Conservation (phyloP, 116 monocot species). For the Posidonia oceanica region DNA sequence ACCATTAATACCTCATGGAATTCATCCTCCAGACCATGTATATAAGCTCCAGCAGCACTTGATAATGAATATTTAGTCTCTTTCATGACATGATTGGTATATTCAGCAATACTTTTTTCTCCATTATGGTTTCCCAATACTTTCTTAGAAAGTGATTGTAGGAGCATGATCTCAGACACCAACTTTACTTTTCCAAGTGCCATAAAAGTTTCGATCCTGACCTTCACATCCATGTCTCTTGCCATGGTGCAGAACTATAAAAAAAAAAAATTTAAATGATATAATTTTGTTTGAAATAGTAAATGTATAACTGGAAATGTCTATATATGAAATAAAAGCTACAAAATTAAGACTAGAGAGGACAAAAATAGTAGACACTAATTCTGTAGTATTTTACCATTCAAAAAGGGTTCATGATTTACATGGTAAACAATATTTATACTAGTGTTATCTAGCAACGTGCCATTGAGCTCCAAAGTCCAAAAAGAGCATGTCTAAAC, state of each 20-base stretch:
- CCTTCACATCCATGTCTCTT: constrained; percentile 79
- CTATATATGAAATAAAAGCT: too few species aligned
- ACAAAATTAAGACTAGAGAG: too few species aligned
- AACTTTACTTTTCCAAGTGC: constrained; percentile 49
- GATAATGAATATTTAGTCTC: constrained; percentile 28
- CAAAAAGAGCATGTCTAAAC: too few species aligned
- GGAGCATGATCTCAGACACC: constrained; percentile 54
- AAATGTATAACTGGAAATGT: too few species aligned
- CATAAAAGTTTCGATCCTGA: constrained; percentile 62
- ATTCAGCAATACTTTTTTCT: constrained; percentile 20
- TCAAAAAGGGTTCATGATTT: too few species aligned
- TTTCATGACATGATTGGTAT: constrained; percentile 4
- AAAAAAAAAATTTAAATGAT: neutral
- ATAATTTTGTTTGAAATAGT: neutral
- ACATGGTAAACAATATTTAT: too few species aligned
- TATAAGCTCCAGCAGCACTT: constrained; percentile 63
- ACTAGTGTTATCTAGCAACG: too few species aligned
- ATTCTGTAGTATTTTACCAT: too few species aligned
- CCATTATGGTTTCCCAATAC: constrained; percentile 17
- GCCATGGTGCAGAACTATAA: constrained; percentile 61
- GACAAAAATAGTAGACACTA: too few species aligned
- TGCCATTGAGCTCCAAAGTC: too few species aligned
- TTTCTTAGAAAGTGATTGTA: constrained; percentile 83
- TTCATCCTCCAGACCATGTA: constrained; percentile 94
- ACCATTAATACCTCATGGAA: constrained; percentile 53